phyloP scores from a whole-genome alignment of 495 filamentous ascomycete species.

The Viridothelium virens region DNA sequence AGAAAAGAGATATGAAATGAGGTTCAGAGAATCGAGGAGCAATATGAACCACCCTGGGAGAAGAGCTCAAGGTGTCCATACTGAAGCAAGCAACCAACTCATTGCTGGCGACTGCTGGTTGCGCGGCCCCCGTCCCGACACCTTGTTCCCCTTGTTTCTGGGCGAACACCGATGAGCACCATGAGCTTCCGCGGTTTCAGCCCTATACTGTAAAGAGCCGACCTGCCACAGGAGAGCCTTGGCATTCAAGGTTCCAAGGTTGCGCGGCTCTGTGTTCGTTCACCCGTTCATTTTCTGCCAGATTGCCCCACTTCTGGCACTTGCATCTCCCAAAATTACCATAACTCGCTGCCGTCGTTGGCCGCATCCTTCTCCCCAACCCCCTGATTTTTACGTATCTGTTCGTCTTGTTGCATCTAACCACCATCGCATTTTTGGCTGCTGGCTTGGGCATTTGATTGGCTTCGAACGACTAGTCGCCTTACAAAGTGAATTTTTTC shows the following conservation, averaged over 20 bases:
- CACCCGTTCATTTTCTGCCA: background rate
- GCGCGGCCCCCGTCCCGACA: background rate
- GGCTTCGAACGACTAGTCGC: too few species aligned
- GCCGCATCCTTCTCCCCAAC: too few species aligned
- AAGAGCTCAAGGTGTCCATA: conserved; percentile 2
- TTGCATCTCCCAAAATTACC: too few species aligned
- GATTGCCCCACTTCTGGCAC: too few species aligned
- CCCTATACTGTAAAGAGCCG: background rate
- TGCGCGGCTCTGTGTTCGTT: background rate
- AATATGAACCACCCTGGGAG: background rate
- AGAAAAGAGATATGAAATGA: background rate
- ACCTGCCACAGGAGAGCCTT: background rate
- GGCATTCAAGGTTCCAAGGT: background rate
- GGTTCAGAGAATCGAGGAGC: background rate
- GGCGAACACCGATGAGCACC: background rate
- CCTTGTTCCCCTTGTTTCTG: background rate
- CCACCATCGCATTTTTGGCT: too few species aligned
- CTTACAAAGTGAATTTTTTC: too few species aligned
- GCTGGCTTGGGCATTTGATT: too few species aligned
- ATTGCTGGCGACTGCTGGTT: background rate
- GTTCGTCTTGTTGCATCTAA: too few species aligned
- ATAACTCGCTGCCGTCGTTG: too few species aligned
- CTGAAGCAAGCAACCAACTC: background rate
- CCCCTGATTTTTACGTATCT: too few species aligned
- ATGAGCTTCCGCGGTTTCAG: background rate